phyloP scores from a whole-genome alignment of 805 yeast genomes.

The Candida ponderosae region DNA sequence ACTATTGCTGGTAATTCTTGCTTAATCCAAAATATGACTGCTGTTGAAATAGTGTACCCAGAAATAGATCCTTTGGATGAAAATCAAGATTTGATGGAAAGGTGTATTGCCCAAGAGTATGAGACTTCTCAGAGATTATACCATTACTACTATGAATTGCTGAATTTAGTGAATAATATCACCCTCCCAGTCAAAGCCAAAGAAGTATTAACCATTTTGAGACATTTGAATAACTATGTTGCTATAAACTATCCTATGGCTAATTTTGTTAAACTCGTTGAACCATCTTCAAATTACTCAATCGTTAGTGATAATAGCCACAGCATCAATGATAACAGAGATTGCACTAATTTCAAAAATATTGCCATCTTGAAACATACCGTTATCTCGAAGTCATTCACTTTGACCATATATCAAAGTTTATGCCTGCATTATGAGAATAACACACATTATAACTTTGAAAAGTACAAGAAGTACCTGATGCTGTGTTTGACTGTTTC shows the following conservation, averaged over 20 bases:
- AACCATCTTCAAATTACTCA: neutral
- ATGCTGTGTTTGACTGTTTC: neutral
- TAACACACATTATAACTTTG: slow-evolving; percentile 3
- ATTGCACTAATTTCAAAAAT: slow-evolving; percentile 8
- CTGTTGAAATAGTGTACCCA: slow-evolving; percentile 13
- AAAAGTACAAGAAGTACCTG: slow-evolving; percentile 5
- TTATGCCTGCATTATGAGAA: slow-evolving; percentile 15
- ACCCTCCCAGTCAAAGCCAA: slow-evolving; percentile 9
- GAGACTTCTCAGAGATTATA: slow-evolving; percentile 12
- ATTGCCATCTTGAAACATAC: slow-evolving; percentile 4
- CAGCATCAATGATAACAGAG: neutral
- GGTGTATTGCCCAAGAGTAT: slow-evolving; percentile 8
- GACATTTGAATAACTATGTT: slow-evolving; percentile 10
- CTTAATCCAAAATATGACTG: slow-evolving; percentile 10
- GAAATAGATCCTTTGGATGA: neutral
- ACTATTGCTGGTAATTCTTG: slow-evolving; percentile 16
- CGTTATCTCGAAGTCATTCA: slow-evolving; percentile 7
- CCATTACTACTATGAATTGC: slow-evolving; percentile 8
- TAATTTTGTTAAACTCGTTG: neutral
- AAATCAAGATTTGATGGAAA: slow-evolving; percentile 5
- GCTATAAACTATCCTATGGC: slow-evolving; percentile 11
- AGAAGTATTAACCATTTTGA: slow-evolving; percentile 8
- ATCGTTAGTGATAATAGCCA: too few relatives aligned
- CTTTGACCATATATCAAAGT: slow-evolving; percentile 8
- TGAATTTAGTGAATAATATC: slow-evolving; percentile 14